Evolutionary conservation across 2,329 filamentous ascomycete species (phyloP), one percentile per base, ranked within the genome.

Genomic region (Trichoderma breve): DNA sequence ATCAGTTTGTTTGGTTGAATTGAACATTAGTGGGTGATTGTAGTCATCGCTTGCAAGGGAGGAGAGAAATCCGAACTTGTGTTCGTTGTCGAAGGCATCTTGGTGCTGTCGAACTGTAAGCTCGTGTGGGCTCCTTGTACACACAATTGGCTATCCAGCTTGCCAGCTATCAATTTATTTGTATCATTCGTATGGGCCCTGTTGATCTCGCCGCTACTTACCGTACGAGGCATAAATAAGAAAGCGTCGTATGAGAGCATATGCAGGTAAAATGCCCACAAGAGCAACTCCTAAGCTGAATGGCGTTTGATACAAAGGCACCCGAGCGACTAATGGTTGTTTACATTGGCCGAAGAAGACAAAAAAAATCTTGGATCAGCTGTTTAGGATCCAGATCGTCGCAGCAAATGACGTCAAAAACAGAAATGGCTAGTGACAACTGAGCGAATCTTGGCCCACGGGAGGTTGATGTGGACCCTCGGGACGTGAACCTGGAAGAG

Each of bases 361-460:
- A 21, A 21, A n/a, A 30, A 24, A 36, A n/a, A 28, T 43, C 24
- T 6, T 26, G 55, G 36, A 60, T 58, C 15, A 69, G 26, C 36
- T 30, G 9, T n/a, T 47, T 8, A 15, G 65, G 26, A 32, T 51
- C 53, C 55, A 14, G 39, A 47, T 32, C 36, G 30, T 60, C 55
- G 34, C 36, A 26, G 8, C 14, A 58, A 15, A 30, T 62, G 66
- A 70, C 66, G 66, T 70, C 66, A 70, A 53, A 34, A 67, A 3
- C 6, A 2, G 15, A 57, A 60, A 60, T 68, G 2, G 55, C 26
- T 36, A n/a, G 55, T 43, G 66, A 32, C n/a, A 36, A 69, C 15
- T 69, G 26, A 43, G 14, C 18, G 47, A 43, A 21, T 62, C 30
- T 39, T 14, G 55, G 55, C 55, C 30, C 24, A 53, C 12, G 39